phyloP scores from a whole-genome alignment of 1,139 yeast species.

The Geotrichum restrictum region DNA sequence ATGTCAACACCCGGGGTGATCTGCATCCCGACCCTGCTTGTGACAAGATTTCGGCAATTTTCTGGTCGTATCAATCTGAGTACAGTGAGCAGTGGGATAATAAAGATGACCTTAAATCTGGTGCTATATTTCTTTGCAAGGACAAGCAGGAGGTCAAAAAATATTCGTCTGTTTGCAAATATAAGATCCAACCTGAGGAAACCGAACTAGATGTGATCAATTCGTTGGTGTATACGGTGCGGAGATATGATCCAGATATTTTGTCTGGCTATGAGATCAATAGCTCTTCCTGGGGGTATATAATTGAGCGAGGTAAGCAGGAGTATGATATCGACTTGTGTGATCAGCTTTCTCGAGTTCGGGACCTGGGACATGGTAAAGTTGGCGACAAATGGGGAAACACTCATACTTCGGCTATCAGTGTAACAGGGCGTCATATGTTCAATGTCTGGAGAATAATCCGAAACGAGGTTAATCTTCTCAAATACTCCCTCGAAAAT shows the following conservation, averaged over 20 bases:
- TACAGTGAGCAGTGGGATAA: conserved; percentile 15
- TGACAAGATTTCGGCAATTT: conserved; percentile 57
- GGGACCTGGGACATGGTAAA: conserved; percentile 40
- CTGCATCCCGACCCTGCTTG: conserved; percentile 61
- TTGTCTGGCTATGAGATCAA: conserved; percentile 82
- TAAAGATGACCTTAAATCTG: conserved; percentile 22
- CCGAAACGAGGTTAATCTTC: conserved; percentile 57
- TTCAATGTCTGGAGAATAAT: conserved; percentile 80
- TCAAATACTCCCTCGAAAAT: conserved; percentile 73
- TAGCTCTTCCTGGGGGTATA: conserved; percentile 81
- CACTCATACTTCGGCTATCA: conserved; percentile 67
- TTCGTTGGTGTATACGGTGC: conserved; percentile 53
- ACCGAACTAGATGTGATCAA: conserved; percentile 57
- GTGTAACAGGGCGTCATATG: conserved; percentile 73
- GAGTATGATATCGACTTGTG: conserved; percentile 52
- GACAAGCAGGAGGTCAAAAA: conserved; percentile 17
- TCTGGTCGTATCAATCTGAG: conserved; percentile 49
- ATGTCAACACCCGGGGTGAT: conserved; percentile 50
- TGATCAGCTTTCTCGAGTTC: conserved; percentile 45
- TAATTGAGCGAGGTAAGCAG: conserved; percentile 59
- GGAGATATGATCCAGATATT: conserved; percentile 77
- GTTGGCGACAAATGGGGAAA: conserved; percentile 76
- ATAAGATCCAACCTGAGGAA: conserved; percentile 27
- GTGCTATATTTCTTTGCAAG: conserved; percentile 28
- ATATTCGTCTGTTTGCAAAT: conserved; percentile 20